phyloP scores from a whole-genome alignment of 176 grass and related monocot genomes.

The Oryza punctata region DNA sequence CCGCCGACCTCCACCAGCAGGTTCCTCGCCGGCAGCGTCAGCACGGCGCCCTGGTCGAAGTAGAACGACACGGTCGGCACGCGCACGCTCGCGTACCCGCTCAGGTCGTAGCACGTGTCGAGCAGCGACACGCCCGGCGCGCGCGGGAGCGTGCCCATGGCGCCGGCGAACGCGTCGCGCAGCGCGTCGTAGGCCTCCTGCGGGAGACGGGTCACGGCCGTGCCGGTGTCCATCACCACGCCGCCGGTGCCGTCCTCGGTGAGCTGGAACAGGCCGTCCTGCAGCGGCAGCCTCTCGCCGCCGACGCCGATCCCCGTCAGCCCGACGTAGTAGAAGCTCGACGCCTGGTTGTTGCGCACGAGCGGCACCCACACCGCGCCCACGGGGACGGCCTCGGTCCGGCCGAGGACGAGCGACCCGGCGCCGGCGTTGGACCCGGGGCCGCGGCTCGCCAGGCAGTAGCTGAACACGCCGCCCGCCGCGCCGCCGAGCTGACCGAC shows the following conservation, averaged over 20 bases:
- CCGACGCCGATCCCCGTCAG: conserved; percentile 73
- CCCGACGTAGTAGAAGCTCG: conserved; percentile 95
- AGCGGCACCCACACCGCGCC: conserved; percentile 94
- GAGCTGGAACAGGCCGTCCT: conserved; percentile 68
- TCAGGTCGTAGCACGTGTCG: conserved; percentile 90
- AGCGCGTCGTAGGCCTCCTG: conserved; percentile 61
- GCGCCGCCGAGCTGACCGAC: conserved; percentile 76
- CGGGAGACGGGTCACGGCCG: conserved; percentile 72
- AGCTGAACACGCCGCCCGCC: conserved; percentile 81
- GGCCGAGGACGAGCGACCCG: conserved; percentile 72
- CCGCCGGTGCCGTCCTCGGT: conserved; percentile 71
- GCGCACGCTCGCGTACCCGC: conserved; percentile 77
- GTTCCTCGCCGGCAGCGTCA: conserved; percentile 88
- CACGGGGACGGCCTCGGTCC: conserved; percentile 66
- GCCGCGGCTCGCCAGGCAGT: conserved; percentile 78
- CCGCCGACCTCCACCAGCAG: conserved; percentile 72
- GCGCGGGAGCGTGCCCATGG: conserved; percentile 52
- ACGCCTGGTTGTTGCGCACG: conserved; percentile 60
- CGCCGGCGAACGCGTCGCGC: conserved; percentile 55
- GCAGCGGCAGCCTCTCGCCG: conserved; percentile 49
- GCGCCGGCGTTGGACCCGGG: conserved; percentile 7
- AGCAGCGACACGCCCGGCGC: conserved; percentile 61
- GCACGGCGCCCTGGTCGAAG: conserved; percentile 58
- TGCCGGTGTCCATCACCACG: conserved; percentile 92
- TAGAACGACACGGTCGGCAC: conserved; percentile 91